Base-by-base conservation (phyloP, 352 stramenopile genomes). In the Pythium plurisporium region DNA sequence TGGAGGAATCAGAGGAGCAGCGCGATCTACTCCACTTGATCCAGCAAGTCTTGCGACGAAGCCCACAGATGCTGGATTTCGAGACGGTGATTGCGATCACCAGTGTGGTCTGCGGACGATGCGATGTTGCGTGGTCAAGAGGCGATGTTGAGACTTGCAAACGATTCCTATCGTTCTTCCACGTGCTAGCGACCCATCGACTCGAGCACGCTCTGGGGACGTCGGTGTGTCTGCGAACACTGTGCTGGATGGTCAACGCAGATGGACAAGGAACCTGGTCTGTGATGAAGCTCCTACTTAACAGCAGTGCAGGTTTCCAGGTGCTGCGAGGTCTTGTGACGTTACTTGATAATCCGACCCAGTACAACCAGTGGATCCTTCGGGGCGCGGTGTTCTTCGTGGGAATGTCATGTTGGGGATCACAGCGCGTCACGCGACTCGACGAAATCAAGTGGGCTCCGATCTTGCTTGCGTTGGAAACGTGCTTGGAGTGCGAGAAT, bases 321-420 rank as follows among this genome's bases (percentile, higher is more conserved):
- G 76, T 88, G 12, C 64, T 95, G 2, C 76, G 76, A 14, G 82
- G 86, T 8, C 59, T 95, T 4, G 55, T 95, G 6, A 60, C 74
- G 8, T 15, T 95, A n/a, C 65, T 95, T 8, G 84, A 95, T 41
- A 77, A 86, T 41, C 82, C 80, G 1, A 42, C 50, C 3, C 54
- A 55, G 46, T 82, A 76, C 49, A 86, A 73, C 19, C 72, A 82
- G 43, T 90, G 76, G 77, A 79, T 91, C n/a, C 65, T 91, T 0
- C 77, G 86, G 44, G 86, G 86, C 0, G 83, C 84, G 0, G 82
- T 95, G 12, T 95, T 94, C 64, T 95, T 93, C 57, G 64, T 95
- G 5, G 86, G 84, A 3, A 95, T 95, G 86, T 94, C 84, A 15
- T 91, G 80, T 31, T 95, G 86, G 86, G 86, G 86, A 3, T 93